These are phyloP conservation scores for Aureobasidium sp. DNA, from an alignment of 2,329 filamentous ascomycete species.

Conservation along the genomic window DNA sequence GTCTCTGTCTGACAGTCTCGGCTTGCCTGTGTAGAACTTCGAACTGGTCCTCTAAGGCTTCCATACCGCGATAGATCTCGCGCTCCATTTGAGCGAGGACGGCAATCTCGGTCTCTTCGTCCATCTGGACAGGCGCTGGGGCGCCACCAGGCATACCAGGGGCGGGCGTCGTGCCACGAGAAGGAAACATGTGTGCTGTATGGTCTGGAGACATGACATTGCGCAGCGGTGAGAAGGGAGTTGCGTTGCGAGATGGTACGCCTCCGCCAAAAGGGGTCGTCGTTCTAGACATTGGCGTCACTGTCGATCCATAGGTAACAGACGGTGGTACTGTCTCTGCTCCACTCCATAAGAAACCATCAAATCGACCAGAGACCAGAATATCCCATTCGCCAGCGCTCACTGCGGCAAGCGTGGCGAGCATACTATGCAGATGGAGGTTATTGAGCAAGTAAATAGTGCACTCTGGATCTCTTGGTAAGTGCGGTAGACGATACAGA, in stretches of 20 bases:
- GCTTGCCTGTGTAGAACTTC: constrained; percentile 83
- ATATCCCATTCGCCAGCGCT: constrained; percentile 96
- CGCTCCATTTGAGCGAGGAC: constrained; percentile 85
- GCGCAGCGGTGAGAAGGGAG: constrained; percentile 37
- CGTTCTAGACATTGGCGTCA: constrained; percentile 38
- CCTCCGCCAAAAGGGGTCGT: constrained; percentile 51
- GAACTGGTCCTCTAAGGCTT: constrained; percentile 87
- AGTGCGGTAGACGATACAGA: constrained; percentile 66
- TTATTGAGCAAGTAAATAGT: constrained; percentile 83
- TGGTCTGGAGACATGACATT: constrained; percentile 22
- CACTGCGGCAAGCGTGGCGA: constrained; percentile 81
- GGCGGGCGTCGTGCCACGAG: constrained; percentile 27
- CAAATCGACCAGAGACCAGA: constrained; percentile 84
- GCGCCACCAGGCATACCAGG: constrained; percentile 31
- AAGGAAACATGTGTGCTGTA: constrained; percentile 25
- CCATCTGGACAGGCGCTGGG: constrained; percentile 67
- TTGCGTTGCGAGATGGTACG: constrained; percentile 40
- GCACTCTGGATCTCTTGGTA: constrained; percentile 77
- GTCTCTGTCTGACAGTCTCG: constrained; percentile 67
- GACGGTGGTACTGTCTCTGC: constrained; percentile 52
- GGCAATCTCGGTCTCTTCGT: constrained; percentile 89
- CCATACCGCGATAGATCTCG: constrained; percentile 91
- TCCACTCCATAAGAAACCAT: constrained; percentile 91
- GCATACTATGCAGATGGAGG: constrained; percentile 71
- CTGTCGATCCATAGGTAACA: constrained; percentile 28